Conservation (phyloP, 1,139 yeast species). For the Tardiomyces blankii region DNA sequence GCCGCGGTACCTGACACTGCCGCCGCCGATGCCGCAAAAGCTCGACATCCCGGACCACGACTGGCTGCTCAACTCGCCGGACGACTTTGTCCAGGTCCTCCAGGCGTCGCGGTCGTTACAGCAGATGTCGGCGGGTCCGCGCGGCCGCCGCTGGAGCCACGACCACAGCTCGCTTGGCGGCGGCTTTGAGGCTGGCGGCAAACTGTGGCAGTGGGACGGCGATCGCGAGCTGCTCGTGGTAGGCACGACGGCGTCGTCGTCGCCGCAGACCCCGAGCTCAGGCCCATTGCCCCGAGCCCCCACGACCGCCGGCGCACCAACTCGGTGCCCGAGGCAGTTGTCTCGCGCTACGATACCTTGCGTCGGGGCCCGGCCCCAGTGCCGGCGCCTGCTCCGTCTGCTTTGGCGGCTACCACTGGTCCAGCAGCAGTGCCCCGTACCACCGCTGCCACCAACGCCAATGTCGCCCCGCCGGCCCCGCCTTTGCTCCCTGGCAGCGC, state of each 20-base stretch:
- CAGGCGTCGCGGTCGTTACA: constrained; percentile 32
- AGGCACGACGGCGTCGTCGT: constrained; percentile 10
- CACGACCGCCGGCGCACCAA: neutral
- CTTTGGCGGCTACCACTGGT: no score
- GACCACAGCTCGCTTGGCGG: constrained; percentile 18
- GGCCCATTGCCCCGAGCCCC: neutral
- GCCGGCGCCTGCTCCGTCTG: neutral
- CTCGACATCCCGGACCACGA: constrained; percentile 12
- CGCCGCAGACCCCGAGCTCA: constrained; percentile 3
- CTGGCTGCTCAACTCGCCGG: constrained; percentile 17
- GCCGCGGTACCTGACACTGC: constrained; percentile 9
- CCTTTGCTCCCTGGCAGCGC: neutral
- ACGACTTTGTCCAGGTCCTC: constrained; percentile 27
- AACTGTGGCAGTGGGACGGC: constrained; percentile 31
- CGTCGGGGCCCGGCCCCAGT: neutral
- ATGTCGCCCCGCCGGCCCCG: neutral
- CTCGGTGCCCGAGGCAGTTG: neutral
- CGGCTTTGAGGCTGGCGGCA: constrained; percentile 30
- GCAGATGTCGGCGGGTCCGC: constrained; percentile 23
- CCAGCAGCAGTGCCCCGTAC: neutral
- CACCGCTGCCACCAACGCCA: neutral
- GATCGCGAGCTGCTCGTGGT: constrained; percentile 18
- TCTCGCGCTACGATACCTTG: neutral
- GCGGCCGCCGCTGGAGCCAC: constrained; percentile 15
- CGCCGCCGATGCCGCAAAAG: constrained; percentile 14